phyloP scores from a whole-genome alignment of 2,329 filamentous ascomycete genomes.

The Sporothrix inflata region DNA sequence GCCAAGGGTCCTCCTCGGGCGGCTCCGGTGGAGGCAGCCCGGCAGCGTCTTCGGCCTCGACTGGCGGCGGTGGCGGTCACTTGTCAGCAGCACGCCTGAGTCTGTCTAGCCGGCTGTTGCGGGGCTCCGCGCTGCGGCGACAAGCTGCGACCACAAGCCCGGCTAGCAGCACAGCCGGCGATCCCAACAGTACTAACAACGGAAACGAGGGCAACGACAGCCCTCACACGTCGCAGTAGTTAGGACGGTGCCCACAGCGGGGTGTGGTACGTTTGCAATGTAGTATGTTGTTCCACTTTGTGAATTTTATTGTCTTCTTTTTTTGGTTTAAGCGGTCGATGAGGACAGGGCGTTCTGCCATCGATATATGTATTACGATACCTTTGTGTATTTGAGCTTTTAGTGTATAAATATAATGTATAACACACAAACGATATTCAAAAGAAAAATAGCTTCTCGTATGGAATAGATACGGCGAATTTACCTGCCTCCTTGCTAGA shows the following conservation, averaged over 20 bases:
- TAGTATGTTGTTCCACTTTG: not conserved
- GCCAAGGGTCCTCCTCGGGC: not conserved
- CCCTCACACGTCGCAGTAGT: not conserved
- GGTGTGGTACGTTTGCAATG: not conserved
- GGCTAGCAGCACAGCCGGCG: not conserved
- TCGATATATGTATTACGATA: constrained; percentile 13
- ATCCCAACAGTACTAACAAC: not conserved
- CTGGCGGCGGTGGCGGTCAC: constrained; percentile 34
- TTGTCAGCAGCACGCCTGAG: constrained; percentile 52
- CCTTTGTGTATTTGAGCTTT: not conserved
- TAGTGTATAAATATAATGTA: constrained; percentile 3
- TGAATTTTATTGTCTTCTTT: not conserved
- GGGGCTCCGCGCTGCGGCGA: constrained; percentile 25
- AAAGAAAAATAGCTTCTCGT: too few relatives aligned
- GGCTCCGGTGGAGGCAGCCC: not conserved
- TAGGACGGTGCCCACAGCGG: not conserved
- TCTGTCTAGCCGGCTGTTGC: constrained; percentile 51
- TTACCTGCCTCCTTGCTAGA: too few relatives aligned
- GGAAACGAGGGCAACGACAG: not conserved
- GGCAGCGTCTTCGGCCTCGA: not conserved
- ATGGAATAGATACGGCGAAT: not conserved
- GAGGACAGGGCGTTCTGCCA: not conserved
- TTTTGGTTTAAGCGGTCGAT: not conserved
- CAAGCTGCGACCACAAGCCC: not conserved
- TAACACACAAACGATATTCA: not conserved